These are phyloP conservation scores for Berkeleyomyces basicola DNA, from an alignment of 2,329 filamentous ascomycete genomes.

Conservation along the genomic window DNA sequence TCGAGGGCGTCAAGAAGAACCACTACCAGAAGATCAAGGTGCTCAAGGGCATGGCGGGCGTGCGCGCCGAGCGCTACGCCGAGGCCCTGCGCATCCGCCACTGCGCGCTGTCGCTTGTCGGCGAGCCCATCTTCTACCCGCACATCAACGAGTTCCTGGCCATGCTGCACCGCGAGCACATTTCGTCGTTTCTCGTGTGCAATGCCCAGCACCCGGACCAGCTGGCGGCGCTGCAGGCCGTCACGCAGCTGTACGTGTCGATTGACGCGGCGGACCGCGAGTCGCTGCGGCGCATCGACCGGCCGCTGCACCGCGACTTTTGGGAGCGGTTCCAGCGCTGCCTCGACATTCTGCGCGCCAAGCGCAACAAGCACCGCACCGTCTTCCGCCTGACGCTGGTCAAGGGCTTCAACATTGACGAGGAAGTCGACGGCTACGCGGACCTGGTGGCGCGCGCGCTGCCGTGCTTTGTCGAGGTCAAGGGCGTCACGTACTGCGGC, in stretches of 20 bases:
- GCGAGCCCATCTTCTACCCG: constrained; percentile 97
- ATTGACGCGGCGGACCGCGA: constrained; percentile 91
- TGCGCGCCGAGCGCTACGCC: constrained; percentile 76
- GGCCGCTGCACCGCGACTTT: constrained; percentile 86
- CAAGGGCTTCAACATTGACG: constrained; percentile 95
- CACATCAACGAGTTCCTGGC: constrained; percentile 84
- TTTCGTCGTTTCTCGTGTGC: constrained; percentile 90
- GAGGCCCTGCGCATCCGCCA: constrained; percentile 89
- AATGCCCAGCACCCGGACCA: constrained; percentile 94
- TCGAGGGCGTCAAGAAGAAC: constrained; percentile 72
- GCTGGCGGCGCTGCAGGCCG: constrained; percentile 61
- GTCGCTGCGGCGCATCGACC: constrained; percentile 71
- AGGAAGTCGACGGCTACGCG: constrained; percentile 81
- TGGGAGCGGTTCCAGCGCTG: constrained; percentile 92
- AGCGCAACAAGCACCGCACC: constrained; percentile 72
- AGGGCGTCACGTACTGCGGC: constrained; percentile 93
- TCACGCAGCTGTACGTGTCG: constrained; percentile 91
- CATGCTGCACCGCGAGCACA: constrained; percentile 70
- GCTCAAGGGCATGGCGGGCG: constrained; percentile 83
- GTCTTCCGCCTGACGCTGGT: constrained; percentile 91
- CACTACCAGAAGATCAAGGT: constrained; percentile 98
- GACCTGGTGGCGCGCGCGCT: constrained; percentile 72
- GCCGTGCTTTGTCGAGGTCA: constrained; percentile 87
- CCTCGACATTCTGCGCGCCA: constrained; percentile 72
- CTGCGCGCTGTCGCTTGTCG: constrained; percentile 80